Base-by-base conservation (phyloP, 2,329 filamentous ascomycete species). In the Colletotrichum orchidophilum region DNA sequence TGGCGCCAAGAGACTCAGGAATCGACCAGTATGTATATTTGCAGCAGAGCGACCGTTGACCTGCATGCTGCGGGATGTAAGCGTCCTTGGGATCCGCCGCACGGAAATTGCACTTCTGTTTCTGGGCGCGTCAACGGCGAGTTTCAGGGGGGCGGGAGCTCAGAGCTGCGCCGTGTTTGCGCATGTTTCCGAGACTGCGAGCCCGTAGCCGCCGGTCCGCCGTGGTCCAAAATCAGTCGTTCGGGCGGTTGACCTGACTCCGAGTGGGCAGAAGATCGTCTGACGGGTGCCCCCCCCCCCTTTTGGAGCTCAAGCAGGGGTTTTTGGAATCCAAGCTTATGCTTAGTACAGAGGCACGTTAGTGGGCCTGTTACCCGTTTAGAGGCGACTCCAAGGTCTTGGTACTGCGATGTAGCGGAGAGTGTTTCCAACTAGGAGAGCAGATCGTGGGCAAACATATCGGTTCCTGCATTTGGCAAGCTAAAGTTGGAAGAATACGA, bases 301-400 rank as follows among this genome's bases (percentile, higher is more conserved):
- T 50, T 52, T 29, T 39, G 54, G 33, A 35, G 35, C 62, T 53
- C 42, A 50, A 31, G 52, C 42, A 52, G 54, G 63, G 63, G 46
- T 18, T n/a, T n/a, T n/a, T 33, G 60, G 15, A 42, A 46, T 64
- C 24, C 60, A 54, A 59, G 66, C 66, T 59, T 69, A 61, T 61
- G 64, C 33, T 55, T 55, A 66, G 54, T 60, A 65, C 42, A 49
- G 66, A 65, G 61, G 66, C 31, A 18, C 39, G n/a, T n/a, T n/a
- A n/a, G n/a, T n/a, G n/a, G n/a, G n/a, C 46, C 61, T 55, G 66
- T 70, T 70, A 65, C 66, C 62, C 65, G 46, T 70, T 70, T 49
- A 70, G 54, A 66, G 66, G 39, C 55, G 55, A 33, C 42, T 61
- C 66, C 60, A 52, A n/a, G 54, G 27, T 46, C 61, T 53, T 52